Evolutionary conservation across 2,329 filamentous ascomycete species (phyloP).

Genomic region (Ramularia endophylla): DNA sequence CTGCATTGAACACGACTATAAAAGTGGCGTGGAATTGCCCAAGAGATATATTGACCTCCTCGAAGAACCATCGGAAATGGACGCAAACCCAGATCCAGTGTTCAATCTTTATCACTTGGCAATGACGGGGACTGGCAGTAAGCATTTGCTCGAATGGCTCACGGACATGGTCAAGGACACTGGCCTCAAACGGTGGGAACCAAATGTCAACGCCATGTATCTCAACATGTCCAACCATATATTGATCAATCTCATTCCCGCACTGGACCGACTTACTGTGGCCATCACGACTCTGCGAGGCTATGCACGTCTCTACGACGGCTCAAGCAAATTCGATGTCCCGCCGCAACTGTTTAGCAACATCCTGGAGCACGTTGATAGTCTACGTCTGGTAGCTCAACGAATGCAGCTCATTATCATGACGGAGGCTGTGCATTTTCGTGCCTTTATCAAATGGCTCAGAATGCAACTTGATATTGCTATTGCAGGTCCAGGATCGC

Average conservation of each 20-base stretch:
- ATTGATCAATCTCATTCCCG: constrained; percentile 84
- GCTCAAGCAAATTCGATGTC: constrained; percentile 54
- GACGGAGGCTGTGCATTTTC: constrained; percentile 72
- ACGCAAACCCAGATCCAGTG: constrained; percentile 49
- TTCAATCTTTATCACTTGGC: constrained; percentile 78
- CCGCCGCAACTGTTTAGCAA: constrained; percentile 34
- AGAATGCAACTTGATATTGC: constrained; percentile 75
- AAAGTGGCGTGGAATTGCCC: constrained; percentile 66
- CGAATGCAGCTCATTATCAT: constrained; percentile 65
- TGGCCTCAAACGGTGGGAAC: constrained; percentile 85
- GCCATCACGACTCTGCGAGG: constrained; percentile 78
- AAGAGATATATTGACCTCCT: constrained; percentile 37
- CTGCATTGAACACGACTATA: constrained; percentile 77
- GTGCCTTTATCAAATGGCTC: constrained; percentile 76
- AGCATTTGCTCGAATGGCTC: constrained; percentile 77
- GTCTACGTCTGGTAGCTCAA: constrained; percentile 68
- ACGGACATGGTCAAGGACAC: constrained; percentile 27
- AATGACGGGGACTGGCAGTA: constrained; percentile 73
- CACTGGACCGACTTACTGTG: constrained; percentile 74
- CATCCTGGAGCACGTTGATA: constrained; percentile 63
- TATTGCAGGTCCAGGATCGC: constrained; percentile 54
- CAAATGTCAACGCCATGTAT: constrained; percentile 71
- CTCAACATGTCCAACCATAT: constrained; percentile 69
- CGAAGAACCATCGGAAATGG: constrained; percentile 64
- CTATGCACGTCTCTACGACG: constrained; percentile 71